These are phyloP conservation scores for Chlamydomonas sphaeroides DNA, from an alignment of 139 green algal species.

Conservation along the genomic window DNA sequence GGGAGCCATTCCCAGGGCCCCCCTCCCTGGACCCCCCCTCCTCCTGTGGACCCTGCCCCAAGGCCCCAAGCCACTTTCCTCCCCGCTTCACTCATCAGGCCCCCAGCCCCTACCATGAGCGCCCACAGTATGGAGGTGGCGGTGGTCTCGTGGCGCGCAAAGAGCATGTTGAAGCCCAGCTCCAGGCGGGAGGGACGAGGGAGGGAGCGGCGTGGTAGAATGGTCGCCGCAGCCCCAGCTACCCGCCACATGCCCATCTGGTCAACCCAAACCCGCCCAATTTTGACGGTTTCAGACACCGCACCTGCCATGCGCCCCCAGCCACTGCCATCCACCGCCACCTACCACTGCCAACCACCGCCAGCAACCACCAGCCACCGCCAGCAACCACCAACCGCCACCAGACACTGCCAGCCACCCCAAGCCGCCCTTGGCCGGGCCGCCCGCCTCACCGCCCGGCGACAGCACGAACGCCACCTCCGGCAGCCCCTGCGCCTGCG, in stretches of 20 bases:
- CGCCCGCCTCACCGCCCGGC: not conserved
- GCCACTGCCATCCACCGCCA: too few species aligned
- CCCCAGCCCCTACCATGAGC: constrained; percentile 5
- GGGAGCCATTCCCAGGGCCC: too few species aligned
- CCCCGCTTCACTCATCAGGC: not conserved
- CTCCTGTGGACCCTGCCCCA: not conserved
- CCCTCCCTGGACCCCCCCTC: too few species aligned
- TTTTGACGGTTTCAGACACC: too few species aligned
- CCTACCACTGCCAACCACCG: not conserved
- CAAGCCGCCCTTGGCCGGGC: not conserved
- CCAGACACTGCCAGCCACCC: not conserved
- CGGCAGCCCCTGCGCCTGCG: not conserved
- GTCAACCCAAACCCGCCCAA: too few species aligned
- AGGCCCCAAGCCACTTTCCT: not conserved
- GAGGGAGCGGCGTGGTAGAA: too few species aligned
- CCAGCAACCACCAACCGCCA: too few species aligned
- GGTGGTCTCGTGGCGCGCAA: constrained; percentile 39
- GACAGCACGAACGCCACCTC: not conserved
- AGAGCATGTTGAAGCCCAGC: constrained; percentile 14
- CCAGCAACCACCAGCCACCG: not conserved
- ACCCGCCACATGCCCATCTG: too few species aligned
- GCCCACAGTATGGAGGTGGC: constrained; percentile 2
- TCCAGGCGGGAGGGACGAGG: not conserved
- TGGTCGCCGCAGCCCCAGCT: too few species aligned
- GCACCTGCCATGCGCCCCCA: too few species aligned